Percentiles rank a stretch among this genome's conserved stretches.
phyloP scores from a whole-genome alignment of 352 stramenopile species.

The Phytopythium vexans region DNA sequence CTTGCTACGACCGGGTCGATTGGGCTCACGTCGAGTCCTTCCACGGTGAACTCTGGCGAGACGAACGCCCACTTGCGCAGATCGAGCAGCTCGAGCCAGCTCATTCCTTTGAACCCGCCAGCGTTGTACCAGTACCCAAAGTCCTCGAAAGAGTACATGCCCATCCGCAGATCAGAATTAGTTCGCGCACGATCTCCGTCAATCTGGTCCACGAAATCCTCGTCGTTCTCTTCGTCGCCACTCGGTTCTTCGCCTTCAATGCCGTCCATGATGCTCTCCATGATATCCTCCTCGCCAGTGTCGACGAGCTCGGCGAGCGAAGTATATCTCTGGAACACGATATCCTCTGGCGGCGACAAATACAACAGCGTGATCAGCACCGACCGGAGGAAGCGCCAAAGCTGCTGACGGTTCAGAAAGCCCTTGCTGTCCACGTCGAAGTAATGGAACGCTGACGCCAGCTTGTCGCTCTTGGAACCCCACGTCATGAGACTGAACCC shows the following conservation, averaged over 20 bases:
- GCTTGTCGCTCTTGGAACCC: conserved; percentile 86
- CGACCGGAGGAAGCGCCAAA: conserved; percentile 84
- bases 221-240: conserved; percentile 15
- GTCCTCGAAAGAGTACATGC: conserved; percentile 78
- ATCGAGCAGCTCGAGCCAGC: conserved; percentile 84
- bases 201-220: conserved; percentile 31
- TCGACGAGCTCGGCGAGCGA: conserved; percentile 76
- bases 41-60: conserved; percentile 60
- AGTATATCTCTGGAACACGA: conserved; percentile 47
- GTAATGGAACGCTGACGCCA: conserved; percentile 80
- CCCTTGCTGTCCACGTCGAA: conserved; percentile 82
- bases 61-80: conserved; percentile 84
- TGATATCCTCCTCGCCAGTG: conserved; percentile 71
- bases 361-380: conserved; percentile 72
- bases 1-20: conserved; percentile 71
- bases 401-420: conserved; percentile 71
- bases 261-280: conserved; percentile 71
- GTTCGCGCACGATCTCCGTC: conserved; percentile 33
- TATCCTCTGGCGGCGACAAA: conserved; percentile 63
- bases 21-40: conserved; percentile 60
- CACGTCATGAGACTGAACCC: conserved; percentile 79
- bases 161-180: conserved; percentile 49
- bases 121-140: conserved; percentile 87
- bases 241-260: conserved; percentile 19
- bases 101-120: conserved; percentile 72